These are phyloP conservation scores for Primulina eburnea DNA, from an alignment of 257 asterid species.

Conservation along the genomic window DNA sequence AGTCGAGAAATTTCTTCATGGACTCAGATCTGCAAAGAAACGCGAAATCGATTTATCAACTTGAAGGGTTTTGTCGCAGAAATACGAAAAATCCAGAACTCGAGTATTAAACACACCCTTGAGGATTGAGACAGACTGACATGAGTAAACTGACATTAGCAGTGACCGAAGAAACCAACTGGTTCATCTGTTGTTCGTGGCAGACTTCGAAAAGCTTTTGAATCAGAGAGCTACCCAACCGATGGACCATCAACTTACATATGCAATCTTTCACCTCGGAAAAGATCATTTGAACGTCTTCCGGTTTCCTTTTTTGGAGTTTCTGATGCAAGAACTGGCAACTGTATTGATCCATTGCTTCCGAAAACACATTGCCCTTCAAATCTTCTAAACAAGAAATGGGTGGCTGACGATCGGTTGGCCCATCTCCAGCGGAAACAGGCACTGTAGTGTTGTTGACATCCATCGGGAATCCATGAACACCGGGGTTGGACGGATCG, in stretches of 20 bases:
- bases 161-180: slow-evolving; percentile 33
- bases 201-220: slow-evolving; percentile 45
- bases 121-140: slow-evolving; percentile 27
- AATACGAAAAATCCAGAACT: neutral
- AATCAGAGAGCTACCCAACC: slow-evolving; percentile 39
- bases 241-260: slow-evolving; percentile 40
- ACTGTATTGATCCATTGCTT: slow-evolving; percentile 45
- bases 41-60: neutral
- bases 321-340: slow-evolving; percentile 39
- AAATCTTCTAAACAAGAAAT: slow-evolving; percentile 16
- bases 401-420: no score
- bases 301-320: slow-evolving; percentile 36
- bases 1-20: slow-evolving; percentile 29
- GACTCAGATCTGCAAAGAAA: slow-evolving; percentile 33
- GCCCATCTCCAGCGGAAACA: no score
- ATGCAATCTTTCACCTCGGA: slow-evolving; percentile 32
- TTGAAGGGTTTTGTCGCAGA: neutral
- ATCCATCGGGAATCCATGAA: neutral
- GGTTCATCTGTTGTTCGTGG: slow-evolving; percentile 35
- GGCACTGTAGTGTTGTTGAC: neutral
- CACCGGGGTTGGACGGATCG: no score
- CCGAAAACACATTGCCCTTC: slow-evolving; percentile 25
- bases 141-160: slow-evolving; percentile 30
- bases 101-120: slow-evolving; percentile 34
- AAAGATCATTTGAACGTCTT: slow-evolving; percentile 36